phyloP scores from a whole-genome alignment of 2,329 filamentous ascomycete genomes.

The Cladophialophora yegresii region DNA sequence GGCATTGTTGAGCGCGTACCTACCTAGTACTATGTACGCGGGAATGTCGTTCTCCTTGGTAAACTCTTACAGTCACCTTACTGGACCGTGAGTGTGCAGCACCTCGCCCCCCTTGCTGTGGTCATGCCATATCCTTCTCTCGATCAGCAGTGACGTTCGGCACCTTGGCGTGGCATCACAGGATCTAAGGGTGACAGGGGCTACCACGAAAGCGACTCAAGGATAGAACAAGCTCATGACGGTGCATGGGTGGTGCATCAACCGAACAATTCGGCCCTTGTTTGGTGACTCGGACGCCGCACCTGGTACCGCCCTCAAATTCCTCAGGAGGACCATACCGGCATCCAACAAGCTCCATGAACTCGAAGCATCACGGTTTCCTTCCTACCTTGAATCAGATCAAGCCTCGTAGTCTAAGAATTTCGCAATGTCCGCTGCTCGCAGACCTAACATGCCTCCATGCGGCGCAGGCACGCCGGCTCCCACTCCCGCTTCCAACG shows the following conservation, averaged over 20 bases:
- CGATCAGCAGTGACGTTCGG: neutral
- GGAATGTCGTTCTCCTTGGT: neutral
- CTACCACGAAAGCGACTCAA: neutral
- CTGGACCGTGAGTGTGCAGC: too few relatives aligned
- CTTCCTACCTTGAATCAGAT: neutral
- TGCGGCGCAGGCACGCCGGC: neutral
- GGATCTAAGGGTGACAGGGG: neutral
- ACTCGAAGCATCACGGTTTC: neutral
- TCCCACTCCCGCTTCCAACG: neutral
- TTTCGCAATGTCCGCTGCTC: neutral
- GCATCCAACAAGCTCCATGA: neutral
- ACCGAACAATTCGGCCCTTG: neutral
- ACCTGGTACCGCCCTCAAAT: neutral
- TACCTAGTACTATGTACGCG: too few relatives aligned
- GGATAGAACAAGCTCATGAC: neutral
- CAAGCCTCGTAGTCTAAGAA: neutral
- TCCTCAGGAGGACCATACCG: neutral
- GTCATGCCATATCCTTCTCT: neutral
- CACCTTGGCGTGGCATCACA: neutral
- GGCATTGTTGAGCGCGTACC: too few relatives aligned
- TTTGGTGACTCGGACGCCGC: neutral
- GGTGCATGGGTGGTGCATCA: neutral
- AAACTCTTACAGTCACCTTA: neutral
- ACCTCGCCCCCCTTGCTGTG: neutral
- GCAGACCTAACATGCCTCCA: neutral